phyloP scores from a whole-genome alignment of 805 yeast species.

The Starmerella sirachaensis region DNA sequence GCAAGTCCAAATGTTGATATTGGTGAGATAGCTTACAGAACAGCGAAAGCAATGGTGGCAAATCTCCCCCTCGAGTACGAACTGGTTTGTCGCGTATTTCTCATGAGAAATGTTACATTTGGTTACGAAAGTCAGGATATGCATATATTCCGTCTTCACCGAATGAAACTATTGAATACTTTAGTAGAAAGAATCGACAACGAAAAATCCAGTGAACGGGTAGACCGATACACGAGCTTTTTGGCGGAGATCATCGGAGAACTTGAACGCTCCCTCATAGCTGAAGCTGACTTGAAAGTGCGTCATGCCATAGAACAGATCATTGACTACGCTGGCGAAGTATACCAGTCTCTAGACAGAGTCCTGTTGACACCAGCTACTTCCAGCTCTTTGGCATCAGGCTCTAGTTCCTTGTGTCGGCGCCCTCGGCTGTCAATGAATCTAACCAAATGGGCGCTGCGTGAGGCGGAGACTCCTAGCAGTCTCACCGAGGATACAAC shows the following conservation, averaged over 20 bases:
- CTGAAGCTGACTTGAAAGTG: neutral
- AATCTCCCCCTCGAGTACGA: conserved; percentile 11
- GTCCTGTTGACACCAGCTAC: too few species aligned
- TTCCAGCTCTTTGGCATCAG: too few species aligned
- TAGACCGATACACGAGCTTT: neutral
- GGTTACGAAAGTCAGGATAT: conserved; percentile 7
- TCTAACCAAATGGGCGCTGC: too few species aligned
- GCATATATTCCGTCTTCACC: conserved; percentile 13
- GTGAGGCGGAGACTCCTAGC: too few species aligned
- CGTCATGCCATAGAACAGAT: too few species aligned
- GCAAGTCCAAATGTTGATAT: conserved; percentile 4
- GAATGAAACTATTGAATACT: conserved; percentile 12
- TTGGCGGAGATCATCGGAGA: conserved; percentile 11
- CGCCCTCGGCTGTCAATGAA: too few species aligned
- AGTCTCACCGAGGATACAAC: too few species aligned
- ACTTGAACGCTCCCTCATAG: conserved; percentile 3
- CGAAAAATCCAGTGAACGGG: neutral
- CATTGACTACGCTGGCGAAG: too few species aligned
- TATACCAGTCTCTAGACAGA: too few species aligned
- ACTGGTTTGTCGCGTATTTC: conserved; percentile 16
- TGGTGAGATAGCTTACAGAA: conserved; percentile 12
- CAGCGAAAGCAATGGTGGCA: conserved; percentile 12
- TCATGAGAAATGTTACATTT: conserved; percentile 12
- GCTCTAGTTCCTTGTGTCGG: too few species aligned
- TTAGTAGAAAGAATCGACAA: conserved; percentile 14